Percentiles rank a stretch among this genome's conserved stretches.
phyloP scores from a whole-genome alignment of 257 asterid genomes.

The Leptodermis oblonga region DNA sequence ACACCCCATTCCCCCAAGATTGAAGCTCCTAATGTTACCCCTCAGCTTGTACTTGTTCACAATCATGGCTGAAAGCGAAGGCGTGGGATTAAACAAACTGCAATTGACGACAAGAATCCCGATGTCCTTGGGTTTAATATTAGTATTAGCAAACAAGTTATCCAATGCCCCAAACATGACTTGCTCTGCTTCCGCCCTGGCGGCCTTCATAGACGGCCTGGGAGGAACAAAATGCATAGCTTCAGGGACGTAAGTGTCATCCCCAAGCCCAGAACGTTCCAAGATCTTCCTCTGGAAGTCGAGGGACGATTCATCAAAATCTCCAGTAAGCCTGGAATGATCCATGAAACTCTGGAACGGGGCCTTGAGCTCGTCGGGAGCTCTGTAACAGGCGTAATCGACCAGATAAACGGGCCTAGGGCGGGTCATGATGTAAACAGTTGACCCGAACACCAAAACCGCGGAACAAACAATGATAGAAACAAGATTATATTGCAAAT shows the following conservation, averaged over 20 bases:
- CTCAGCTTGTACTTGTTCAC: slow-evolving; percentile 75
- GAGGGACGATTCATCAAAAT: slow-evolving; percentile 61
- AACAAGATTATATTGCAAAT: slow-evolving; percentile 62
- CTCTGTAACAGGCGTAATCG: slow-evolving; percentile 61
- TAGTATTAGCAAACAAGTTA: slow-evolving; percentile 47
- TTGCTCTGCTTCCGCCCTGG: slow-evolving; percentile 73
- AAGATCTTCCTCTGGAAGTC: slow-evolving; percentile 76
- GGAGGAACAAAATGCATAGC: slow-evolving; percentile 75
- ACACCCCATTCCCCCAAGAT: slow-evolving; percentile 86
- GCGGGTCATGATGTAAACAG: slow-evolving; percentile 65
- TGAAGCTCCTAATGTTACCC: slow-evolving; percentile 66
- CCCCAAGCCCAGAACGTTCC: slow-evolving; percentile 73
- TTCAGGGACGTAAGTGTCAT: slow-evolving; percentile 64
- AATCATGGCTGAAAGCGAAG: slow-evolving; percentile 63
- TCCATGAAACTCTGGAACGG: slow-evolving; percentile 44
- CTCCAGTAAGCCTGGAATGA: slow-evolving; percentile 52
- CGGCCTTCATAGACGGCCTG: slow-evolving; percentile 68
- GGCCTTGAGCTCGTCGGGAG: slow-evolving; percentile 51
- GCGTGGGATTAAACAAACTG: slow-evolving; percentile 72
- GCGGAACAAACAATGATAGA: slow-evolving; percentile 56
- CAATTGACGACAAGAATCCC: slow-evolving; percentile 71
- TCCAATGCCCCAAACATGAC: slow-evolving; percentile 71
- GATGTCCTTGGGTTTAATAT: slow-evolving; percentile 58
- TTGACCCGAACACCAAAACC: slow-evolving; percentile 63
- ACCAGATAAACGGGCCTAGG: slow-evolving; percentile 68